Evolutionary conservation across 2,329 filamentous ascomycete genomes (phyloP).

Genomic region (Penicillium palitans): DNA sequence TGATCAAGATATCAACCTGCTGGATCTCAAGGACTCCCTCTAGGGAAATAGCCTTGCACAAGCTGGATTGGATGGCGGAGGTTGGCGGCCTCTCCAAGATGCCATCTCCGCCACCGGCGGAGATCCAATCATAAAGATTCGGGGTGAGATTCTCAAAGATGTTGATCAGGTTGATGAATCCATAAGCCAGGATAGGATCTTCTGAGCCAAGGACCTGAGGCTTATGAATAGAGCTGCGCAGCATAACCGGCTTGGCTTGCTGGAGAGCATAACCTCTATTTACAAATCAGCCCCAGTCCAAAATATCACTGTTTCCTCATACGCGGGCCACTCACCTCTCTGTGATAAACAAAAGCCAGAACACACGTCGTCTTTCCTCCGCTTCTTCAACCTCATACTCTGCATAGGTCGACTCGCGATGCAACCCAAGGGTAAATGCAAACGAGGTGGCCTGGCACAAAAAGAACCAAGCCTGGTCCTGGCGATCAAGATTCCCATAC

Average conservation of each 20-base stretch:
- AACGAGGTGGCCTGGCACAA: constrained; percentile 75
- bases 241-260: constrained; percentile 66
- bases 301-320: not conserved
- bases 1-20: constrained; percentile 67
- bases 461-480: constrained; percentile 77
- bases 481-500: constrained; percentile 69
- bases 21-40: constrained; percentile 63
- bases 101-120: constrained; percentile 35
- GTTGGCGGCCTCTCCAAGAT: constrained; percentile 33
- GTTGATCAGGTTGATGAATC: constrained; percentile 43
- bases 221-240: constrained; percentile 65
- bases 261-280: constrained; percentile 69
- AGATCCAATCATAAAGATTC: constrained; percentile 42
- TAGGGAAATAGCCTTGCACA: constrained; percentile 56
- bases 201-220: constrained; percentile 65
- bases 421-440: constrained; percentile 45
- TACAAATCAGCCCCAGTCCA: not conserved
- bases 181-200: constrained; percentile 43
- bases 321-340: constrained; percentile 57
- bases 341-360: constrained; percentile 70
- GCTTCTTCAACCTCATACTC: constrained; percentile 53
- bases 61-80: constrained; percentile 53
- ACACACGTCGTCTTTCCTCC: constrained; percentile 65
- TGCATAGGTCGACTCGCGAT: constrained; percentile 54
- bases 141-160: constrained; percentile 42